Percentiles rank a stretch among this genome's conserved stretches.
Evolutionary conservation across 495 filamentous ascomycete genomes (phyloP).

Genomic region (Echria macrotheca): DNA sequence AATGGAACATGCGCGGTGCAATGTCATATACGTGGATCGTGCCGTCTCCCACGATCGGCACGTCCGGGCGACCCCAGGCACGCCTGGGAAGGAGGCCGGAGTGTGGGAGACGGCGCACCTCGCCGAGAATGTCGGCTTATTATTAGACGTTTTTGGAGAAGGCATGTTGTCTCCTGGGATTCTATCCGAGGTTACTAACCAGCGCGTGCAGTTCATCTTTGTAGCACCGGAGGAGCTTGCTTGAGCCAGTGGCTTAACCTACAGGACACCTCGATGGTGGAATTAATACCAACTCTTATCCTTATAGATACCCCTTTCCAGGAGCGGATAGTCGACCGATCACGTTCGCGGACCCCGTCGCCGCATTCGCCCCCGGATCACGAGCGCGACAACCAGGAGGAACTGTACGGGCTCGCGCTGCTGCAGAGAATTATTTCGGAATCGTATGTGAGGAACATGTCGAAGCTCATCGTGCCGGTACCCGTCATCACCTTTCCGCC

Average conservation of each 20-base stretch:
- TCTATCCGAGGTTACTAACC: conserved; percentile 19
- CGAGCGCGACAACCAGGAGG: conserved; percentile 35
- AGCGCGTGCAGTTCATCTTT: conserved; percentile 59
- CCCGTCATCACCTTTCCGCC: conserved; percentile 50
- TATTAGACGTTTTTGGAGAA: conserved; percentile 46
- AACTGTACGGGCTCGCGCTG: conserved; percentile 62
- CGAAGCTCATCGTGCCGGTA: conserved; percentile 70
- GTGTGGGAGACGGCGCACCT: conserved; percentile 33
- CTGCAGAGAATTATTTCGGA: conserved; percentile 65
- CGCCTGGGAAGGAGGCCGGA: background rate
- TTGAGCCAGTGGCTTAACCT: conserved; percentile 63
- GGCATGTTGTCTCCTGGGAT: conserved; percentile 30
- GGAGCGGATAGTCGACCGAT: conserved; percentile 36
- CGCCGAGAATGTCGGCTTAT: conserved; percentile 39
- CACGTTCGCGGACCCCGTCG: conserved; percentile 33
- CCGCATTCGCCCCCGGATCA: conserved; percentile 36
- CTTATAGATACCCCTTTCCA: conserved; percentile 65
- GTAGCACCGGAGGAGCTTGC: conserved; percentile 64
- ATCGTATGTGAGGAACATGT: conserved; percentile 61
- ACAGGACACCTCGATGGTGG: conserved; percentile 54
- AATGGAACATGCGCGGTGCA: conserved; percentile 68
- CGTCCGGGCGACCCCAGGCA: conserved; percentile 8
- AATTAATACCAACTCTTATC: conserved; percentile 67
- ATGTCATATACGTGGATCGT: conserved; percentile 80
- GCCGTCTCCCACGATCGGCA: conserved; percentile 57